These are phyloP conservation scores for Chamaenerion angustifolium DNA, from an alignment of 345 rosid species.

Conservation along the genomic window DNA sequence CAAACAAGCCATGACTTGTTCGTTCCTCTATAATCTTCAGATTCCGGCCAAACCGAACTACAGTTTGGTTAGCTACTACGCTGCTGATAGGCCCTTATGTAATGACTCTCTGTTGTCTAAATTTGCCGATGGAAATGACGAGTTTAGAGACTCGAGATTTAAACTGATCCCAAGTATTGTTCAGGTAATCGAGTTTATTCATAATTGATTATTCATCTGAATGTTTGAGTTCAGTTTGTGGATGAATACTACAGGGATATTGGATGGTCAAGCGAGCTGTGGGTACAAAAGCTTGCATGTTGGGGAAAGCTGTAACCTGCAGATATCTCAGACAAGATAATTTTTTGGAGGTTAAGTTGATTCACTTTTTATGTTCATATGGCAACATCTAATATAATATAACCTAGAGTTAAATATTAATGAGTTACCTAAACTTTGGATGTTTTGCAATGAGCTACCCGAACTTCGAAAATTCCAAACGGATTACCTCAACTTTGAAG, in stretches of 20 bases:
- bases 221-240: conserved; percentile 1
- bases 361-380: not conserved
- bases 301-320: conserved; percentile 98
- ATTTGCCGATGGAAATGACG: conserved; percentile 71
- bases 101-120: conserved; percentile 62
- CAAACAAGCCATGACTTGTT: conserved; percentile 2
- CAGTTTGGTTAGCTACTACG: conserved; percentile 82
- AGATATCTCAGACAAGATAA: conserved; percentile 82
- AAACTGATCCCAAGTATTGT: conserved; percentile 87
- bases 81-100: conserved; percentile 69
- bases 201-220: not conserved
- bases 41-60: conserved; percentile 92
- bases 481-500: too few relatives aligned
- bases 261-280: conserved; percentile 99
- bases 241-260: conserved; percentile 52
- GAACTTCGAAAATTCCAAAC: too few relatives aligned
- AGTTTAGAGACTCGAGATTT: conserved; percentile 78
- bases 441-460: too few relatives aligned
- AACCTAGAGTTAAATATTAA: too few relatives aligned
- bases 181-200: conserved; percentile 32
- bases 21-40: conserved; percentile 20
- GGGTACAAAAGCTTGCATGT: conserved; percentile 90
- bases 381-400: too few relatives aligned
- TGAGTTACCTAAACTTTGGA: too few relatives aligned
- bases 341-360: conserved; percentile 57